A percentile compares a stretch with the other conserved stretches of the same genome.
phyloP scores from a whole-genome alignment of 352 stramenopile genomes.

The Peronospora destructor region DNA sequence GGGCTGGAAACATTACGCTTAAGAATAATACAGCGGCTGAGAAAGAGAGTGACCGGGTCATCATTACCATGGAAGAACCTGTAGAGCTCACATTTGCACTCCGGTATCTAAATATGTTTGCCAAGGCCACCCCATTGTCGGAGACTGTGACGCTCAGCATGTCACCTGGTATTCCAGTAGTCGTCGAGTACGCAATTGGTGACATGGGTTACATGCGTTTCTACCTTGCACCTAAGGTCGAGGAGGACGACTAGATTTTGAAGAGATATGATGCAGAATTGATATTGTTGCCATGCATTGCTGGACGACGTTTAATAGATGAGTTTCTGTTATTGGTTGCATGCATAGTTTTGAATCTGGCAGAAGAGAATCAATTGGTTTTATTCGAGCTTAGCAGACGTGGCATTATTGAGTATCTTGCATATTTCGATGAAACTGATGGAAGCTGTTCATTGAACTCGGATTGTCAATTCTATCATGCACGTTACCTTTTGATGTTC shows the following conservation, averaged over 20 bases:
- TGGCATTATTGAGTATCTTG: background rate
- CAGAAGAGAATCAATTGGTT: background rate
- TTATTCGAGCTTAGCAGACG: no score
- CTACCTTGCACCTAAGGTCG: conserved; percentile 99
- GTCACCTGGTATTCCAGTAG: conserved; percentile 95
- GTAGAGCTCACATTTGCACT: conserved; percentile 98
- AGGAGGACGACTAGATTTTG: conserved; percentile 88
- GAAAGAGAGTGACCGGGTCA: conserved; percentile 88
- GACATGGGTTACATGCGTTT: conserved; percentile 97
- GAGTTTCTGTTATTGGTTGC: conserved; percentile 10
- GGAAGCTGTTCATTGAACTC: background rate
- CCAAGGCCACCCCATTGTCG: conserved; percentile 95
- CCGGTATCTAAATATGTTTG: conserved; percentile 99
- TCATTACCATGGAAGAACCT: conserved; percentile 98
- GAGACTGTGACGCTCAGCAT: conserved; percentile 95
- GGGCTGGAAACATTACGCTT: conserved; percentile 93
- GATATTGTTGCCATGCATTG: conserved; percentile 1
- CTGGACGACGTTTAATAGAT: conserved; percentile 2
- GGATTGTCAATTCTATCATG: background rate
- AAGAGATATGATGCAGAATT: background rate
- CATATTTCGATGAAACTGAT: background rate
- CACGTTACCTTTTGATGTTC: background rate
- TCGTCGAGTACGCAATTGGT: conserved; percentile 98
- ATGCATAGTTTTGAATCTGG: conserved; percentile 12
- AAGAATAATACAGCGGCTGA: conserved; percentile 86